These are phyloP conservation scores for Penicillium argentinense DNA, from an alignment of 495 filamentous ascomycete genomes.

Conservation along the genomic window DNA sequence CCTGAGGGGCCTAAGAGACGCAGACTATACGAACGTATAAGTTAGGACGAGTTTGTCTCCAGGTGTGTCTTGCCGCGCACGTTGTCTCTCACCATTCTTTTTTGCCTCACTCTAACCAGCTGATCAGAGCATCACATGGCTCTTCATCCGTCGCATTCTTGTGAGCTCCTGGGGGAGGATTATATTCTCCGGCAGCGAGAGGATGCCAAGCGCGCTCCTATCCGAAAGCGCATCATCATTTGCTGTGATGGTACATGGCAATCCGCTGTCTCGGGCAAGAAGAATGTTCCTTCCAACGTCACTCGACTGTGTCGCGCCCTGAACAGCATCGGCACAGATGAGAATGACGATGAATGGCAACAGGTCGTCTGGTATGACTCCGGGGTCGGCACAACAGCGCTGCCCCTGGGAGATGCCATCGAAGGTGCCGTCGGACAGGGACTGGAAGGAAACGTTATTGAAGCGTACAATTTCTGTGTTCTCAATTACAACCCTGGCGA, in stretches of 20 bases:
- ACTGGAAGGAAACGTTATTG: slow-evolving; percentile 20
- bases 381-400: slow-evolving; percentile 20
- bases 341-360: slow-evolving; percentile 20
- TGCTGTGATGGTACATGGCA: slow-evolving; percentile 35
- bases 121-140: too few relatives aligned
- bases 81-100: too few relatives aligned
- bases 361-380: slow-evolving; percentile 35
- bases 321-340: slow-evolving; percentile 17
- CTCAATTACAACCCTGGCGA: slow-evolving; percentile 53
- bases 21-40: too few relatives aligned
- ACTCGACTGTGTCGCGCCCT: slow-evolving; percentile 23
- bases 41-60: too few relatives aligned
- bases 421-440: slow-evolving; percentile 20
- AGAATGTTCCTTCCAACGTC: slow-evolving; percentile 29
- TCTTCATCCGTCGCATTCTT: background rate
- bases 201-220: slow-evolving; percentile 4
- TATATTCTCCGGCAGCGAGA: slow-evolving; percentile 4
- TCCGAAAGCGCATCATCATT: slow-evolving; percentile 25
- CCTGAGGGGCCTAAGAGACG: too few relatives aligned
- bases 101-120: too few relatives aligned
- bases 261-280: slow-evolving; percentile 21
- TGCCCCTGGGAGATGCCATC: slow-evolving; percentile 12
- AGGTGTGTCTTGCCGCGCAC: too few relatives aligned
- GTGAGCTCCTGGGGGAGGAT: slow-evolving; percentile 4
- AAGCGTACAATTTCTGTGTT: slow-evolving; percentile 25